Conservation (phyloP, 148 eudicot species). For the Oxyria digyna region DNA sequence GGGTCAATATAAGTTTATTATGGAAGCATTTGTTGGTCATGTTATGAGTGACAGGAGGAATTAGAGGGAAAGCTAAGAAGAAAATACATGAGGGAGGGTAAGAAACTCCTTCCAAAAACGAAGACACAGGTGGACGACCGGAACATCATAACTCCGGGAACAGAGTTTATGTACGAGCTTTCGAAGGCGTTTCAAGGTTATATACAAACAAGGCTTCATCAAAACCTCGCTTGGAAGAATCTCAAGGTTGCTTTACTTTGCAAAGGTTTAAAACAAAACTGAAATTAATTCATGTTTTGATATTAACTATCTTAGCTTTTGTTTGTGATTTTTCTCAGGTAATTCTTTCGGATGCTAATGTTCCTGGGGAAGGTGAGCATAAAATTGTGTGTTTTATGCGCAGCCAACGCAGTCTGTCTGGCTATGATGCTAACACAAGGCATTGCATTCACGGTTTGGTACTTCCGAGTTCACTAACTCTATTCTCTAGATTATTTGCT, state of each 20-base stretch:
- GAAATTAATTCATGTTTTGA: neutral
- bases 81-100: constrained; percentile 21
- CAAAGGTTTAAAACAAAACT: neutral
- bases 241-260: constrained; percentile 21
- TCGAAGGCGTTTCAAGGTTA: constrained; percentile 23
- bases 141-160: constrained; percentile 37
- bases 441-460: constrained; percentile 43
- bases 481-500: too few relatives aligned
- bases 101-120: constrained; percentile 18
- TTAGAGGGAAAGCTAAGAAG: constrained; percentile 22
- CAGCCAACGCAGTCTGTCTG: constrained; percentile 20
- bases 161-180: constrained; percentile 29
- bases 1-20: too few relatives aligned
- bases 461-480: constrained; percentile 3
- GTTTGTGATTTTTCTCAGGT: neutral
- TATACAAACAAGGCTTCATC: constrained; percentile 13
- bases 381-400: constrained; percentile 37
- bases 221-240: constrained; percentile 21
- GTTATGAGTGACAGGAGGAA: constrained; percentile 18
- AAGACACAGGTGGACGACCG: constrained; percentile 29
- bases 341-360: constrained; percentile 34
- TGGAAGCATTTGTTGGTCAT: neutral
- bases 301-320: too few relatives aligned
- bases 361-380: constrained; percentile 51
- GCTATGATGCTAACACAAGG: constrained; percentile 25